These are phyloP conservation scores for Euphorbia schlechtendalii DNA, from an alignment of 441 rosid species.

Conservation along the genomic window DNA sequence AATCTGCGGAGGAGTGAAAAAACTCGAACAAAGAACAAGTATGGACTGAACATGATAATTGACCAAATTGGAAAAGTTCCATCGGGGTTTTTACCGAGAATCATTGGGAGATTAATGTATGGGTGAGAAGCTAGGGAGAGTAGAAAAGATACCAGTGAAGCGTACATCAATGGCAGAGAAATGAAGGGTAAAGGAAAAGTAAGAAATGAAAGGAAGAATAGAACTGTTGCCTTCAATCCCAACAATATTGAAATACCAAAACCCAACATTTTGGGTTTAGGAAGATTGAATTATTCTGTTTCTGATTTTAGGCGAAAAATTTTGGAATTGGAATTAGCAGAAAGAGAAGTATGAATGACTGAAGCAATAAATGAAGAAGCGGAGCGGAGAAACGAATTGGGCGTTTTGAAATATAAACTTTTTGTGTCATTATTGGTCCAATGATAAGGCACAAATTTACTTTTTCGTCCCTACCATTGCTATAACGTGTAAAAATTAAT, in stretches of 20 bases:
- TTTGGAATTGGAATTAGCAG: neutral
- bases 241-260: slow-evolving; percentile 45
- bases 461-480: neutral
- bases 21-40: slow-evolving; percentile 38
- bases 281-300: no score
- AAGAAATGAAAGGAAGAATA: slow-evolving; percentile 28
- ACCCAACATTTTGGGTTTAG: slow-evolving; percentile 22
- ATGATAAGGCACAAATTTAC: neutral
- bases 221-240: slow-evolving; percentile 29
- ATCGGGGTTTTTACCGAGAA: slow-evolving; percentile 56
- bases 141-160: slow-evolving; percentile 41
- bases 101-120: slow-evolving; percentile 48
- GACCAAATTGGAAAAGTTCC: slow-evolving; percentile 63
- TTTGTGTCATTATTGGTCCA: neutral
- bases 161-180: slow-evolving; percentile 45
- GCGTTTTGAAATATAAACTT: neutral
- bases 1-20: slow-evolving; percentile 40
- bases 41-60: slow-evolving; percentile 45
- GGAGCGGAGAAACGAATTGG: neutral
- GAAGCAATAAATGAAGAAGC: neutral
- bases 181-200: slow-evolving; percentile 25
- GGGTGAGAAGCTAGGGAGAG: slow-evolving; percentile 56
- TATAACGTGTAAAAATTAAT: neutral
- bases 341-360: neutral
- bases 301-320: neutral